A percentile compares a stretch with the other conserved stretches of the same genome.
phyloP scores from a whole-genome alignment of 148 eudicot genomes.

The Fagopyrum tataricum region DNA sequence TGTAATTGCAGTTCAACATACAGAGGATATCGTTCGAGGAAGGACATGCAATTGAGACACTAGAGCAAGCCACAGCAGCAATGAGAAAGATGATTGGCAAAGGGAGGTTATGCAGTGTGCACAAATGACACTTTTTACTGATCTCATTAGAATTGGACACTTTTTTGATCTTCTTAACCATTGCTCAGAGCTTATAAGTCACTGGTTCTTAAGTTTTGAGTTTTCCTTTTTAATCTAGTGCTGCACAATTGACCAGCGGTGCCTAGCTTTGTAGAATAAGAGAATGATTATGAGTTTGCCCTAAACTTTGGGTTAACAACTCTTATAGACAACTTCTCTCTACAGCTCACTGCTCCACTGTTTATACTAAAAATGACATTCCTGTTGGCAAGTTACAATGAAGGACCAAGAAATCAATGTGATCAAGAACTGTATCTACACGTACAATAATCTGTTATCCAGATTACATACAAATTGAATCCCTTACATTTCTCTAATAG shows the following conservation, averaged over 20 bases:
- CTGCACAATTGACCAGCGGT: neutral
- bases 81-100: constrained; percentile 58
- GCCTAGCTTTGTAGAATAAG: constrained; percentile 11
- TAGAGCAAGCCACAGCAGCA: constrained; percentile 87
- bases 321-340: neutral
- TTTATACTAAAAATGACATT: neutral
- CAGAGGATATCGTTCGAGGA: constrained; percentile 87
- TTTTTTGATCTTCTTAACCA: neutral
- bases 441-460: neutral
- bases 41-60: constrained; percentile 68
- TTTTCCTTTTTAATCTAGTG: constrained; percentile 5
- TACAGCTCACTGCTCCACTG: neutral
- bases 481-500: neutral
- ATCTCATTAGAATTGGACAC: neutral
- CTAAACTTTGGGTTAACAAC: constrained; percentile 3
- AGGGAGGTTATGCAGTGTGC: constrained; percentile 58
- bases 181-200: neutral
- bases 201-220: neutral
- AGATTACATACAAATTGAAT: neutral
- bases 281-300: neutral
- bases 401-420: neutral
- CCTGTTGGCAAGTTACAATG: neutral
- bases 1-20: constrained; percentile 61
- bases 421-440: neutral
- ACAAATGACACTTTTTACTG: constrained; percentile 23